Conservation (phyloP, 2,329 filamentous ascomycete genomes). For the Fusarium metavorans region DNA sequence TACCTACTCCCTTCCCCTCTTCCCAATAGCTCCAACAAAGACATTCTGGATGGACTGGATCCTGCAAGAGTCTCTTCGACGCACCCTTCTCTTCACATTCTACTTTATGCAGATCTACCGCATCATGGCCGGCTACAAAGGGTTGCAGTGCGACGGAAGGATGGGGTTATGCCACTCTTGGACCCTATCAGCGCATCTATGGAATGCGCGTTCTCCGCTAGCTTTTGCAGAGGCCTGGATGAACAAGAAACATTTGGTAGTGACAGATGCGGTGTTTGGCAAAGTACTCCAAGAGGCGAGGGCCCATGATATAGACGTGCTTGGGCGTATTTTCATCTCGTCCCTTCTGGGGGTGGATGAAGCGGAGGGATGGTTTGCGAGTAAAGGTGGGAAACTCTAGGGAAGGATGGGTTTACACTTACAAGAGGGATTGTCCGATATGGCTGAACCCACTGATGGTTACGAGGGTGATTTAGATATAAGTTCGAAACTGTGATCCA, state of each 20-base stretch:
- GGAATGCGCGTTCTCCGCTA: constrained; percentile 51
- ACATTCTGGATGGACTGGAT: constrained; percentile 65
- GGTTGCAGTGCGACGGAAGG: constrained; percentile 45
- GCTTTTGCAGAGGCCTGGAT: constrained; percentile 55
- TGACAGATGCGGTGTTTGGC: constrained; percentile 46
- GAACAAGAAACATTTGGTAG: constrained; percentile 51
- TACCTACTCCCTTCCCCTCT: constrained; percentile 42
- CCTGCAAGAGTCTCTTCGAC: constrained; percentile 64
- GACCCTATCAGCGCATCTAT: constrained; percentile 55
- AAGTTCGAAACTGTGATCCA: neutral
- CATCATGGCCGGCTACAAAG: constrained; percentile 46
- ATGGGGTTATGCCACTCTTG: constrained; percentile 51
- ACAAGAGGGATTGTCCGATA: neutral
- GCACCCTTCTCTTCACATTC: constrained; percentile 62
- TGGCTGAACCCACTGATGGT: neutral
- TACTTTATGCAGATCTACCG: constrained; percentile 58
- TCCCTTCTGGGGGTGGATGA: constrained; percentile 49
- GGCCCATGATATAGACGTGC: constrained; percentile 58
- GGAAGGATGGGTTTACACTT: neutral
- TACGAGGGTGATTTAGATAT: neutral
- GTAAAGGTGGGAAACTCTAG: constrained; percentile 36
- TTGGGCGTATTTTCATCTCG: constrained; percentile 54
- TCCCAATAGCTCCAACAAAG: constrained; percentile 55
- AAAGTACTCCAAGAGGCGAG: constrained; percentile 49
- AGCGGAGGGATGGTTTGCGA: constrained; percentile 50